phyloP scores from a whole-genome alignment of 352 stramenopile species.

The Chrysophaeum taylorii region DNA sequence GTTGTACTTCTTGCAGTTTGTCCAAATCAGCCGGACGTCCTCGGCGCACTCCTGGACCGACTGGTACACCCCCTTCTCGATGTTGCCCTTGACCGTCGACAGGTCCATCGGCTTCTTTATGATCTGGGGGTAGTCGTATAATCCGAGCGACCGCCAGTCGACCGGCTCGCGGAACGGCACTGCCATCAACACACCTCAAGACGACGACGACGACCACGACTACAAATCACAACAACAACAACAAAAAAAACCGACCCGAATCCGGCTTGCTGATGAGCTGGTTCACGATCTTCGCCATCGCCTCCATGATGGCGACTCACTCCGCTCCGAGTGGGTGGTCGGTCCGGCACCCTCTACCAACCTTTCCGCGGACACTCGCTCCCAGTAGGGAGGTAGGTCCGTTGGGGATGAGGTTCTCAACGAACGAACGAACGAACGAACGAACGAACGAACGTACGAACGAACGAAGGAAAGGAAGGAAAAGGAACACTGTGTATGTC shows the following conservation, averaged over 20 bases:
- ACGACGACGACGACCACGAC: neutral
- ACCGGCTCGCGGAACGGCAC: conserved; percentile 47
- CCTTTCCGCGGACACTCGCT: too few relatives aligned
- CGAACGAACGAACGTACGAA: too few relatives aligned
- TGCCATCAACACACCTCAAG: neutral
- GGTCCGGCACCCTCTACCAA: too few relatives aligned
- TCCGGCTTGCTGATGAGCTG: neutral
- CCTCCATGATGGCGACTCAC: neutral
- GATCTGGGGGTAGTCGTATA: conserved; percentile 60
- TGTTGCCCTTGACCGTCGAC: conserved; percentile 48
- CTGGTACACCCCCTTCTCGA: conserved; percentile 47
- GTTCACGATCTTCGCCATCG: conserved; percentile 12
- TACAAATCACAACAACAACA: neutral
- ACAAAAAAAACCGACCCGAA: neutral
- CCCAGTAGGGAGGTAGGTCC: too few relatives aligned
- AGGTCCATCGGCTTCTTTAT: conserved; percentile 64
- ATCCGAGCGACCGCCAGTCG: conserved; percentile 45
- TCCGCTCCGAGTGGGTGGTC: too few relatives aligned
- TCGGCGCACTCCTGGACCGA: conserved; percentile 44
- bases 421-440: too few relatives aligned
- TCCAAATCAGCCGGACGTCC: conserved; percentile 63
- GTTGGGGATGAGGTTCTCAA: too few relatives aligned
- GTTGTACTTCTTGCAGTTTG: conserved; percentile 51
- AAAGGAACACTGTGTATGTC: too few relatives aligned
- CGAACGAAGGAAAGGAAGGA: too few relatives aligned